Evolutionary conservation across 2,329 filamentous ascomycete genomes (phyloP).

Genomic region (Xylaria polymorpha): DNA sequence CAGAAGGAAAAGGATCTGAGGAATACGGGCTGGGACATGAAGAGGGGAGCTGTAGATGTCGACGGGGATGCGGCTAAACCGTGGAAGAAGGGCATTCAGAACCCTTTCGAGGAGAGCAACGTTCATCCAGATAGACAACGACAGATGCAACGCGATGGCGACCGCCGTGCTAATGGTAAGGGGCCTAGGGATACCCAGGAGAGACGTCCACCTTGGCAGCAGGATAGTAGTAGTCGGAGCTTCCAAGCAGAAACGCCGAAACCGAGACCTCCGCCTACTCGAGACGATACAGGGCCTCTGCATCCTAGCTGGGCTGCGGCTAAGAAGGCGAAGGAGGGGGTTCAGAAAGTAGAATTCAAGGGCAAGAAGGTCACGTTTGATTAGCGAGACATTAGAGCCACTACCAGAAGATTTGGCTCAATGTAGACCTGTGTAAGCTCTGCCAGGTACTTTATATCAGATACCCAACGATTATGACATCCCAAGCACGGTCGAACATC

Average conservation of each 20-base stretch:
- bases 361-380: constrained; percentile 71
- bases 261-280: constrained; percentile 54
- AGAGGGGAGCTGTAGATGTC: constrained; percentile 63
- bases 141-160: constrained; percentile 48
- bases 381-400: constrained; percentile 48
- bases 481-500: background rate
- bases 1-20: constrained; percentile 53
- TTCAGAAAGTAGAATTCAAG: constrained; percentile 63
- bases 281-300: constrained; percentile 63
- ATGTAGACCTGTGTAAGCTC: background rate
- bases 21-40: constrained; percentile 68
- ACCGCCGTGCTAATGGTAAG: constrained; percentile 14
- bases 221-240: constrained; percentile 21
- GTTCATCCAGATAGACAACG: constrained; percentile 50
- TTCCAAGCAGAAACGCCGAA: constrained; percentile 41
- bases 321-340: constrained; percentile 69
- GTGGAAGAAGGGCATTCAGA: constrained; percentile 64
- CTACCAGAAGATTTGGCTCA: background rate
- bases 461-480: constrained; percentile 25
- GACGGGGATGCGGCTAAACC: constrained; percentile 50
- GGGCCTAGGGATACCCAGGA: constrained; percentile 19
- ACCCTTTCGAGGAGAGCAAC: constrained; percentile 47
- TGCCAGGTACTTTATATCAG: constrained; percentile 24
- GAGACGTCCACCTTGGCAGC: constrained; percentile 26
- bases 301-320: constrained; percentile 75